Base-by-base conservation (phyloP, 345 rosid species). In the Eucalyptus marginata region DNA sequence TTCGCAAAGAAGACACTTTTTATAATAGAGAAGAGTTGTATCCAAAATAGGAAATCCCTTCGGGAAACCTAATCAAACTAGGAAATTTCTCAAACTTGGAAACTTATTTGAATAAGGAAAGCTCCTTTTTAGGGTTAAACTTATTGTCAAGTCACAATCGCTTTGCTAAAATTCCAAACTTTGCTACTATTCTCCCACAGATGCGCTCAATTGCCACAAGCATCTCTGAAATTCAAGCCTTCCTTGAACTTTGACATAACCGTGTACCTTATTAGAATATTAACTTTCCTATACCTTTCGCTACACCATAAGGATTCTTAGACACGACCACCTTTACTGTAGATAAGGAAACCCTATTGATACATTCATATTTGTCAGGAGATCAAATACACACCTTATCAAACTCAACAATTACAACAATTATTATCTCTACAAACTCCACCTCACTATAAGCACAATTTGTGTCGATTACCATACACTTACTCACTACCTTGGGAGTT, bases 351-450 rank as follows among this genome's bases (percentile, higher is more conserved):
- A 68, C 17, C 20, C 20, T 11, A 33, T 68, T 68, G 22, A 33
- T 33, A 31, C 46, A 36, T 71, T 18, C 13, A 71, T 33, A 18
- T 71, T 0, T 36, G 2, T 71, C 1, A 5, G 4, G 25, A 36
- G 46, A 71, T 71, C 8, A 17, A 20, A 10, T 71, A 36, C 1
- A 36, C 27, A 18, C 3, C 44, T 71, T 71, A 22, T 71, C 46
- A 18, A 71, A 71, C 47, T 36, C 7, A 71, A 24, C 13, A 10
- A 4, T 7, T 20, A 20, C 27, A 5, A 18, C 18, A 64, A 76
- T 7, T 76, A 20, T 36, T 76, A 11, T 13, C 47, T 76, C 27
- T 76, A 36, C 47, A 76, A 36, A 36, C 7, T 71, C 0, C 8
- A 76, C 27, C 4, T 20, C 15, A 6, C 27, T 76, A 20, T 36